Percentiles rank a stretch among this genome's conserved stretches.
phyloP scores from a whole-genome alignment of 179 eudicot species.

The Drosera spatulata region DNA sequence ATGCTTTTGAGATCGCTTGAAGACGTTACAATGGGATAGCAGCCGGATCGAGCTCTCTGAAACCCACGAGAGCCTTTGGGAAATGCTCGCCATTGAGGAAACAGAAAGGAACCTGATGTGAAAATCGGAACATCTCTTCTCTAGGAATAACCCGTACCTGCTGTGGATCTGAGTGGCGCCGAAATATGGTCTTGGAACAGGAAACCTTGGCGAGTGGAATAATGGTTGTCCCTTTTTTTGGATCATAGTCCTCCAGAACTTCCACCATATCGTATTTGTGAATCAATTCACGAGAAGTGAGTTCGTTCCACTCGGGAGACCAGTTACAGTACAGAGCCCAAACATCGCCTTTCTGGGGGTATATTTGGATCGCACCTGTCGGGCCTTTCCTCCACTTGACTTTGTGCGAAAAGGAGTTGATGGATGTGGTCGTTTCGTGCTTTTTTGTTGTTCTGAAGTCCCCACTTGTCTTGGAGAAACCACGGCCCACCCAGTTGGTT shows the following conservation, averaged over 20 bases:
- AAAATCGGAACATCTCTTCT: slow-evolving; percentile 69
- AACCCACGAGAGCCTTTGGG: slow-evolving; percentile 49
- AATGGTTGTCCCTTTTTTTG: slow-evolving; percentile 40
- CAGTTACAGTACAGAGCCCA: slow-evolving; percentile 94
- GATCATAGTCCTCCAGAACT: slow-evolving; percentile 46
- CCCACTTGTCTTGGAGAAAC: slow-evolving; percentile 77
- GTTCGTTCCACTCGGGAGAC: slow-evolving; percentile 79
- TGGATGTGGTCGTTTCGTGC: slow-evolving; percentile 35
- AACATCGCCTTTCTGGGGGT: slow-evolving; percentile 75
- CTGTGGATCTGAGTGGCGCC: slow-evolving; percentile 28
- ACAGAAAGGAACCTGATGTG: slow-evolving; percentile 79
- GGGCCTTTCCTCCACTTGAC: slow-evolving; percentile 62
- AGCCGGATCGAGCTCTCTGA: slow-evolving; percentile 94
- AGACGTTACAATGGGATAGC: slow-evolving; percentile 61
- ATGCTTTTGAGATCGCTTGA: background rate
- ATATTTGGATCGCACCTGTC: slow-evolving; percentile 41
- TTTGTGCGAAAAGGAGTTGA: slow-evolving; percentile 81
- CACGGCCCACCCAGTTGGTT: slow-evolving; percentile 46
- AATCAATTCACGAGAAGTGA: slow-evolving; percentile 51
- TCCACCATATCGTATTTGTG: slow-evolving; percentile 92
- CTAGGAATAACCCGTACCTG: slow-evolving; percentile 44
- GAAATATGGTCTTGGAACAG: slow-evolving; percentile 75
- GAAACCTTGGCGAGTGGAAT: slow-evolving; percentile 65
- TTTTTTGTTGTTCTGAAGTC: slow-evolving; percentile 48
- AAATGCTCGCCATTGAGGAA: slow-evolving; percentile 40